Conservation (phyloP, 768 basidiomycete species). For the Crassisporium funariophilum region DNA sequence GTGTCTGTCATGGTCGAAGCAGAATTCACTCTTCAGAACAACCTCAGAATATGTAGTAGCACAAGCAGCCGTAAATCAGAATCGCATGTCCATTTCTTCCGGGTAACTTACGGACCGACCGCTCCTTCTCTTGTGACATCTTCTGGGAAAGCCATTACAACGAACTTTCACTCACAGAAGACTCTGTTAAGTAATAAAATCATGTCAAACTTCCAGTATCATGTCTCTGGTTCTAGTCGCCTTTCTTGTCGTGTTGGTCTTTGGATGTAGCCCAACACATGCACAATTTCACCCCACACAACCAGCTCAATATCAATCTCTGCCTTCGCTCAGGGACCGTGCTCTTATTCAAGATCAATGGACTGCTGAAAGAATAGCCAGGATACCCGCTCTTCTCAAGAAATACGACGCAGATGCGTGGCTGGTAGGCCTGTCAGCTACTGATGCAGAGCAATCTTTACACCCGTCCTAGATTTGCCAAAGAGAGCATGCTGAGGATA, state of each 20-base stretch:
- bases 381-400: conserved; percentile 42
- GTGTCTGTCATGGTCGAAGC: too few species aligned
- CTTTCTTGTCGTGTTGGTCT: too few species aligned
- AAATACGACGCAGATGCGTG: conserved; percentile 47
- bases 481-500: conserved; percentile 57
- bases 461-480: conserved; percentile 37
- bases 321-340: conserved; percentile 43
- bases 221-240: background rate
- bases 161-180: too few species aligned
- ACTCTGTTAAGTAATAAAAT: too few species aligned
- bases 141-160: too few species aligned
- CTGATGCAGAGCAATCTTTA: background rate
- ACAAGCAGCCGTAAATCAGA: too few species aligned
- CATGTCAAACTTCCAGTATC: background rate
- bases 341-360: conserved; percentile 43
- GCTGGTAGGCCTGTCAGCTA: conserved; percentile 32
- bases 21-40: too few species aligned
- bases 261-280: too few species aligned
- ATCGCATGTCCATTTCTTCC: too few species aligned
- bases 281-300: conserved; percentile 27
- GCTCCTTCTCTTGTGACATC: too few species aligned
- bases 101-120: too few species aligned
- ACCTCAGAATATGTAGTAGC: too few species aligned
- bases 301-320: conserved; percentile 35
- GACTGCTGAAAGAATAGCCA: conserved; percentile 41